Conservation (phyloP, 2,329 filamentous ascomycete species). For the Verticillium nonalfalfae region DNA sequence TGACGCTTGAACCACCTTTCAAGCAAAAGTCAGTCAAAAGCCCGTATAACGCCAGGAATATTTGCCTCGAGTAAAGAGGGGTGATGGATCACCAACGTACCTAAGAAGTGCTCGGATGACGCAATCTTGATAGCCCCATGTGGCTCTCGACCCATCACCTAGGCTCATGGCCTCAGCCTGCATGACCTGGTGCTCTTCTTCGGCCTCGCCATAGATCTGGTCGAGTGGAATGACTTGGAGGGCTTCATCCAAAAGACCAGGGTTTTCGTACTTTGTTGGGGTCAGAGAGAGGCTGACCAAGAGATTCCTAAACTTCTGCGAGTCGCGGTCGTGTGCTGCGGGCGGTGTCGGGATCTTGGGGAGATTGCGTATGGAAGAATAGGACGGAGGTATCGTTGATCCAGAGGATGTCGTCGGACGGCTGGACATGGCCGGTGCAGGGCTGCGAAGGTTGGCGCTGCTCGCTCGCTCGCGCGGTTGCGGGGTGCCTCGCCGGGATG, state of each 20-base stretch:
- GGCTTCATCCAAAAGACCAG: constrained; percentile 87
- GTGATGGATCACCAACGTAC: constrained; percentile 20
- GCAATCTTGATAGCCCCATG: constrained; percentile 98
- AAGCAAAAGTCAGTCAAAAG: not conserved
- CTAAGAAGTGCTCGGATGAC: constrained; percentile 81
- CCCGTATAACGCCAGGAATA: too few relatives aligned
- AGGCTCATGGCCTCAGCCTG: constrained; percentile 84
- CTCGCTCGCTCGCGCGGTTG: constrained; percentile 48
- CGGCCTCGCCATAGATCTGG: constrained; percentile 86
- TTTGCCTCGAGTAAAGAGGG: not conserved
- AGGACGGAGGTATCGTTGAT: constrained; percentile 36
- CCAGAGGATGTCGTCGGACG: constrained; percentile 42
- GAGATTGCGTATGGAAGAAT: constrained; percentile 42
- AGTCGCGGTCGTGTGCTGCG: constrained; percentile 53
- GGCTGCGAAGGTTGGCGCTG: constrained; percentile 36
- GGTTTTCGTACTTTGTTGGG: constrained; percentile 93
- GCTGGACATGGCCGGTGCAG: constrained; percentile 29
- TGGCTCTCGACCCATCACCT: constrained; percentile 69
- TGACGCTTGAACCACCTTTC: constrained; percentile 89
- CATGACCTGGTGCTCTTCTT: constrained; percentile 86
- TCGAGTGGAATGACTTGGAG: constrained; percentile 81
- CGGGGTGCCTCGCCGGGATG: constrained; percentile 48
- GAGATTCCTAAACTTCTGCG: constrained; percentile 73
- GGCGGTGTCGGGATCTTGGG: constrained; percentile 66
- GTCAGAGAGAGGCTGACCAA: constrained; percentile 81